Base-by-base conservation (phyloP, 805 yeast genomes). In the Starmerella tilneyi region DNA sequence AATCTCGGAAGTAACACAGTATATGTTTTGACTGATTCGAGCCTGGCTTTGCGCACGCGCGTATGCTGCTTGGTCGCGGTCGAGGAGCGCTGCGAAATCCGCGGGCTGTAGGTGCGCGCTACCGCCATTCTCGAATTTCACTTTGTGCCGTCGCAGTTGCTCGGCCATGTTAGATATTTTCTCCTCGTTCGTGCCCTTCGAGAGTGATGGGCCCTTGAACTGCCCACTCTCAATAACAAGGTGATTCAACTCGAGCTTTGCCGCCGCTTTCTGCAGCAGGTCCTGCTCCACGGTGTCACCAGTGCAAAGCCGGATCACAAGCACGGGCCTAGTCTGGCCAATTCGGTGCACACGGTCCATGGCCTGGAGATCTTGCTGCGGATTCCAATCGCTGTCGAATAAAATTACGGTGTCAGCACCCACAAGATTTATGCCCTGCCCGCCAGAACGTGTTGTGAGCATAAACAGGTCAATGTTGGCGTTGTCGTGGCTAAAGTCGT, bases 341-440 rank as follows among this genome's bases (percentile, higher is more conserved):
- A 92, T 84, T 58, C 98, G 70, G 60, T 89, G 97, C 11, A 83
- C 94, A 44, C 98, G 71, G 56, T 88, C 97, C 77, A 89, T 89
- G 0, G 97, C 97, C 61, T 89, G 98, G 41, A 86, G 66, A 63
- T 89, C 97, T 50, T 85, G 94, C 59, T 89, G 96, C 0, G 97
- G 98, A 57, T 89, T 89, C 95, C 96, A 89, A 59, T 89, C 98
- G 46, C 85, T 81, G 58, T 89, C 98, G 59, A 84, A 86, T 9
- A 89, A 56, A 3, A 89, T 75, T 1, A 92, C 97, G 1, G 94
- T 79, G 52, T 92, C 96, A 0, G 97, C 95, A 0, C 81, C 77
- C 0, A 80, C 75, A 45, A 89, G 67, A 58, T 89, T 89, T 34
- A 89, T 76, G 5, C 98, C 98, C 26, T 89, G 71, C 0, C 97